Evolutionary conservation across 345 rosid species (phyloP).

Genomic region (Boechera retrofracta): DNA sequence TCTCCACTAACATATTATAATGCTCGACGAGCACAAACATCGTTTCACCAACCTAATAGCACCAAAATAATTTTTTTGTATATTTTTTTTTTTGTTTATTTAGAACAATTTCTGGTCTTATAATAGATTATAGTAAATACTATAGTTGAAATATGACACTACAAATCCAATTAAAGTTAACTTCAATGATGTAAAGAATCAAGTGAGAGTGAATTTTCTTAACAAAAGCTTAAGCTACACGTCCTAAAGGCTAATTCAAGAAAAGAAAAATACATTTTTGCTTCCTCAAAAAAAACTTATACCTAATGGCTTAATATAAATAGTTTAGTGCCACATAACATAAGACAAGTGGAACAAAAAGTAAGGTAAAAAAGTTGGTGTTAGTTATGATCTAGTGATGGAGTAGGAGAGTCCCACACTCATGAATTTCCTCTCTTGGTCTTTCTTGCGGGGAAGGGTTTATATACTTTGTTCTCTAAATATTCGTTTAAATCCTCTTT

Average conservation of each 20-base stretch:
- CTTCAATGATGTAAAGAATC: conserved; percentile 13
- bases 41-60: conserved; percentile 40
- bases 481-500: conserved; percentile 25
- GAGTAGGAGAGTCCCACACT: conserved; percentile 45
- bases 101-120: conserved; percentile 1
- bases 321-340: conserved; percentile 10
- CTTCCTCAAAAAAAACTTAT: conserved; percentile 18
- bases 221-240: neutral
- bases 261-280: neutral
- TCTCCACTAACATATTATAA: conserved; percentile 38
- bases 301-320: conserved; percentile 26
- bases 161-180: conserved; percentile 3
- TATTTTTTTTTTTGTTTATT: neutral
- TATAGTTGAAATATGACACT: conserved; percentile 1
- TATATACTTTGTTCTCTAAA: conserved; percentile 18
- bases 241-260: conserved; percentile 3
- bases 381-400: conserved; percentile 31
- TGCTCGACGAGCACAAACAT: conserved; percentile 35
- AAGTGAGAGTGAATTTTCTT: conserved; percentile 11
- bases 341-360: conserved; percentile 26
- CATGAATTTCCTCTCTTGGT: conserved; percentile 36
- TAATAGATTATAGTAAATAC: neutral
- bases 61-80: neutral
- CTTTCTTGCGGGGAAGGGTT: conserved; percentile 38
- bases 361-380: conserved; percentile 32